Base-by-base conservation (phyloP, 139 green algal species). In the Chlorella ohadii region DNA sequence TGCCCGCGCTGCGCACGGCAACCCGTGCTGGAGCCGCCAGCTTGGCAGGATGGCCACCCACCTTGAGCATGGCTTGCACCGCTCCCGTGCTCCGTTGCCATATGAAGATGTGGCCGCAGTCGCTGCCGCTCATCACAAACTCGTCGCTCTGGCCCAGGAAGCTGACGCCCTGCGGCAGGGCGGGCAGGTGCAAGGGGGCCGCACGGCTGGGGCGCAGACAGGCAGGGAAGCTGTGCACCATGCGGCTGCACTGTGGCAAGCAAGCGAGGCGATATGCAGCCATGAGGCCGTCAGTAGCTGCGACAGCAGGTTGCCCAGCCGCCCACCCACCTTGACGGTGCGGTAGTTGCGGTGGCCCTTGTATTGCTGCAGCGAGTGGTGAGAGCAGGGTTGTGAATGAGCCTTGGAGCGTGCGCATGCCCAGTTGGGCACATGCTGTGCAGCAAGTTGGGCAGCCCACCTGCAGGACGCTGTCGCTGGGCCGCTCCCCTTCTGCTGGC, bases 91-190 rank as follows among this genome's bases (percentile, higher is more conserved):
- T 51, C 19, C 74, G 79, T 16, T 88, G 67, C 92, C 92, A 96
- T 1, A 96, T 38, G 75, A 92, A 96, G 44, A 96, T 86, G 78
- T 83, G 82, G 5, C 93, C 93, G 73, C 93, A 91, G 81, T 96
- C 93, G 13, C 82, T 91, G 57, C 93, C 93, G 63, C 89, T 92
- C 23, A 90, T 76, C 17, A 96, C 84, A 56, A 89, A 89, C 61
- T 91, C 80, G 36, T 88, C 84, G 57, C 72, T 31, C 2, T 27
- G 27, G 27, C 89, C 89, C 38, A 92, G 39, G 80, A 91, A 93
- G 65, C 59, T 76, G 4, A 90, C 80, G 17, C 89, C 89, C 76
- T 82, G 75, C 13, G 9, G 1, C 1, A 33, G 47, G 31, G 51
- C 25, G 0, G 1, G 6, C 9, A 9, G 44, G 44, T 51, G 51